A percentile compares a stretch with the other conserved stretches of the same genome.
phyloP scores from a whole-genome alignment of 345 rosid genomes.

The Murraya paniculata region DNA sequence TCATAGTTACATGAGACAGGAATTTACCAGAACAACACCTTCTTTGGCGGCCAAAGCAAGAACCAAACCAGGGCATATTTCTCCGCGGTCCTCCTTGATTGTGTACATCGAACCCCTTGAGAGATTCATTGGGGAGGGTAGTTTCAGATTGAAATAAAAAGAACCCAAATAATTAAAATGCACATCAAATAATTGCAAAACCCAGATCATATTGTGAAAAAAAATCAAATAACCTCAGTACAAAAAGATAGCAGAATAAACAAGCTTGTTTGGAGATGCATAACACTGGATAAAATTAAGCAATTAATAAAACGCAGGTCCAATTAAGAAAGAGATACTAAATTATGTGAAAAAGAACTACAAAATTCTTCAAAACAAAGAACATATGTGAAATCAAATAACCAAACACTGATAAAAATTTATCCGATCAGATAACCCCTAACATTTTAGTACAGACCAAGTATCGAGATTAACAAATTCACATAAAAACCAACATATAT shows the following conservation, averaged over 20 bases:
- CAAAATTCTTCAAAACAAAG: neutral
- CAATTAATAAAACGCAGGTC: neutral
- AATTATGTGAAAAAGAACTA: neutral
- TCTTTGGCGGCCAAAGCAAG: conserved; percentile 74
- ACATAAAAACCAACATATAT: too few relatives aligned
- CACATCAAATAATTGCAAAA: neutral
- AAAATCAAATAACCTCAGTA: neutral
- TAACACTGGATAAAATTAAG: neutral
- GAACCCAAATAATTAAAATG: neutral
- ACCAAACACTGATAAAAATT: neutral
- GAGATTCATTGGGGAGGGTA: conserved; percentile 47
- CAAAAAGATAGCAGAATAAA: neutral
- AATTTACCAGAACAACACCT: conserved; percentile 42
- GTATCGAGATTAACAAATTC: too few relatives aligned
- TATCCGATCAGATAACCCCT: neutral
- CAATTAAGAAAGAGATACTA: neutral
- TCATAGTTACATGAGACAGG: neutral
- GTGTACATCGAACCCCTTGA: conserved; percentile 62
- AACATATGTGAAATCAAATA: neutral
- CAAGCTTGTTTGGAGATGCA: neutral
- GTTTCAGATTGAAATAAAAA: conserved; percentile 20
- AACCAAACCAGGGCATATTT: conserved; percentile 49
- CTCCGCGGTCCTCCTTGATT: conserved; percentile 57
- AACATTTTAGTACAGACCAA: too few relatives aligned
- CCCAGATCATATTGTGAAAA: neutral